phyloP scores from a whole-genome alignment of 768 basidiomycete species.

The Chlorophyllum brunneum region DNA sequence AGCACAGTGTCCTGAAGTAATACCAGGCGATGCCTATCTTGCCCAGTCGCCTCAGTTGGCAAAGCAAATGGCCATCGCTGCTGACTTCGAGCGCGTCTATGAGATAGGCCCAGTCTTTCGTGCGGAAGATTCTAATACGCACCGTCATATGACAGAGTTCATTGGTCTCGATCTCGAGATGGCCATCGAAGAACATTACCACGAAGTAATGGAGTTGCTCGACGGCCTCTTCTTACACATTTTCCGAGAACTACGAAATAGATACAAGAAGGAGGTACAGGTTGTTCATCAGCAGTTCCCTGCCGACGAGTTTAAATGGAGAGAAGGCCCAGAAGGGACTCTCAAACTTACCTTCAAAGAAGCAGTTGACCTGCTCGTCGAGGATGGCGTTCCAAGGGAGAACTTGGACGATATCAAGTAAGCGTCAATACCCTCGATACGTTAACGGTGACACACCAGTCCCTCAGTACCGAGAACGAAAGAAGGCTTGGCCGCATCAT shows the following conservation, averaged over 20 bases:
- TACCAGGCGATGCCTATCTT: slow-evolving; percentile 78
- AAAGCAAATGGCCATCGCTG: slow-evolving; percentile 99
- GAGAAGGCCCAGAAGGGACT: slow-evolving; percentile 87
- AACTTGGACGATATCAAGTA: slow-evolving; percentile 88
- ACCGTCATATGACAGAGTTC: slow-evolving; percentile 98
- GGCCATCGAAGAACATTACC: slow-evolving; percentile 98
- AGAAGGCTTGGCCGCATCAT: slow-evolving; percentile 88
- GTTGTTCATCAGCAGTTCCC: slow-evolving; percentile 84
- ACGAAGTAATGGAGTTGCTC: slow-evolving; percentile 92
- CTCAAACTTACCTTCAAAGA: slow-evolving; percentile 82
- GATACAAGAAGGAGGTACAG: slow-evolving; percentile 80
- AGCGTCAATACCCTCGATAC: slow-evolving; percentile 20
- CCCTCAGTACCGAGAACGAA: slow-evolving; percentile 85
- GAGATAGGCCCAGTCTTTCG: slow-evolving; percentile 97
- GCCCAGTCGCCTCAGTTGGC: slow-evolving; percentile 97
- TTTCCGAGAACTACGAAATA: slow-evolving; percentile 78
- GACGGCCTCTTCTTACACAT: slow-evolving; percentile 84
- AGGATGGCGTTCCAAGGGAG: slow-evolving; percentile 78
- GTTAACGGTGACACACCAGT: slow-evolving; percentile 5
- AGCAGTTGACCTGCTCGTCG: slow-evolving; percentile 82
- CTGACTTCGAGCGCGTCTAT: slow-evolving; percentile 97
- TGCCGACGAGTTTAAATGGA: slow-evolving; percentile 93
- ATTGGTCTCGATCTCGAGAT: slow-evolving; percentile 99
- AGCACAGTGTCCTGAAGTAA: not conserved
- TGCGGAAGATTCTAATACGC: slow-evolving; percentile 95